Evolutionary conservation across 208 protist genomes (phyloP), one percentile per base, ranked within the genome.

Genomic region (Entamoeba histolytica): DNA sequence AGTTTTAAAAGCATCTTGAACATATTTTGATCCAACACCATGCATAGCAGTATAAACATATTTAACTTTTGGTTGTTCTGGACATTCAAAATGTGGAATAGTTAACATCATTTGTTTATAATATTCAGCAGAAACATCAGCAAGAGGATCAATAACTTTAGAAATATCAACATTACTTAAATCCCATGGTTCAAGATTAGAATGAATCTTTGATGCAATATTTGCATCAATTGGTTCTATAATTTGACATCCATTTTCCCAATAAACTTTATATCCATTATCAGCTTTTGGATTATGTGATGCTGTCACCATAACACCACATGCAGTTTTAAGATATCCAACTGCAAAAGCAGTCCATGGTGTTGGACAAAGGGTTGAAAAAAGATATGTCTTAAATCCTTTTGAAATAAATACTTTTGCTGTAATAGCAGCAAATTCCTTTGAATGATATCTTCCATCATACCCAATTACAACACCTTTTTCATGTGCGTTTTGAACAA

Each of bases 261-360:
- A 99, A 95, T 98, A 99, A 17, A 99, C 97, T 95, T 99, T 99
- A 95, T 99, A 99, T 44, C 98, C 98, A 95, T 99, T 99, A 96
- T 99, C 98, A 49, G 97, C 94, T 95, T 99, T 99, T 23, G 98
- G 98, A 96, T 99, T 99, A 96, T 99, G 98, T 49, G 93, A 94
- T 31, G 94, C 94, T 35, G 94, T 95, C 0, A 95, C 93, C 94
- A 95, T 95, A 19, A 95, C 61, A 92, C 94, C 94, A 91, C 23
- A 23, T 14, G 69, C 94, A 92, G 93, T 93, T 10, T 55, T 50
- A 39, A 49, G 92, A 5, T 69, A 19, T 44, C 15, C 35, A 87
- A 93, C 51, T 23, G 39, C 87, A 93, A 93, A 95, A n/a, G 93
- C 52, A 91, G 91, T 92, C 3, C 87, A 92, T 17, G 94, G 94